Evolutionary conservation across 2,329 filamentous ascomycete genomes (phyloP).

Genomic region (Furcasterigmium furcatum): DNA sequence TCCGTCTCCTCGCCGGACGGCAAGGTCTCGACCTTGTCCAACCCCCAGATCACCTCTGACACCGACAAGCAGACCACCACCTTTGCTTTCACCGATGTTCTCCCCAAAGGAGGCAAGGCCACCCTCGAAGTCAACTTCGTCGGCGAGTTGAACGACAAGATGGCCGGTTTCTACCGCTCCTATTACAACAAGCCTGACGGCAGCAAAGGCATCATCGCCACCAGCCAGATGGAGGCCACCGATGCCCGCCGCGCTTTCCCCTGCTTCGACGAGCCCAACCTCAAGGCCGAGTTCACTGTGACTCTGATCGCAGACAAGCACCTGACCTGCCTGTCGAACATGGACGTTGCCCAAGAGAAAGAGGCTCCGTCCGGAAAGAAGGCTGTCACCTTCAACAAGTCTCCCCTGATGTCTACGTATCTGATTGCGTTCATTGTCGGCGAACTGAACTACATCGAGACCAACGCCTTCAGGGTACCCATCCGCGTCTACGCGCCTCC

Average conservation of each 20-base stretch:
- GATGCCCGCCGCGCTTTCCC: conserved; percentile 91
- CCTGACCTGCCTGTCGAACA: conserved; percentile 91
- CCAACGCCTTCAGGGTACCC: conserved; percentile 84
- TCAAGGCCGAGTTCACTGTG: conserved; percentile 91
- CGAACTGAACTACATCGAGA: conserved; percentile 92
- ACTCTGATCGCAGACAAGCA: conserved; percentile 88
- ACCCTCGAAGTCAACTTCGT: conserved; percentile 61
- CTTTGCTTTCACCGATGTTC: conserved; percentile 70
- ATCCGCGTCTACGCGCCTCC: conserved; percentile 92
- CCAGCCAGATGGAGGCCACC: conserved; percentile 94
- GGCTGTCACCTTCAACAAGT: conserved; percentile 87
- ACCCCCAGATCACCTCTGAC: conserved; percentile 67
- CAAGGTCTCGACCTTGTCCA: conserved; percentile 48
- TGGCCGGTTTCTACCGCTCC: conserved; percentile 96
- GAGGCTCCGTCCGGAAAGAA: conserved; percentile 52
- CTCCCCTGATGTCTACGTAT: conserved; percentile 94
- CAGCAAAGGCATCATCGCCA: conserved; percentile 77
- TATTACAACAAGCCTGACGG: conserved; percentile 85
- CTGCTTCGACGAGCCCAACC: conserved; percentile 91
- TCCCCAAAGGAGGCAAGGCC: conserved; percentile 74
- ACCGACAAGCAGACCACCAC: conserved; percentile 78
- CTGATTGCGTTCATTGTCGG: conserved; percentile 91
- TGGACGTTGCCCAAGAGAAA: conserved; percentile 83
- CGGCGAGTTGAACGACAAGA: conserved; percentile 83
- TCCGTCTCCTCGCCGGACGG: conserved; percentile 10